These are phyloP conservation scores for Marsdenia floribunda DNA, from an alignment of 257 asterid species.

Conservation along the genomic window DNA sequence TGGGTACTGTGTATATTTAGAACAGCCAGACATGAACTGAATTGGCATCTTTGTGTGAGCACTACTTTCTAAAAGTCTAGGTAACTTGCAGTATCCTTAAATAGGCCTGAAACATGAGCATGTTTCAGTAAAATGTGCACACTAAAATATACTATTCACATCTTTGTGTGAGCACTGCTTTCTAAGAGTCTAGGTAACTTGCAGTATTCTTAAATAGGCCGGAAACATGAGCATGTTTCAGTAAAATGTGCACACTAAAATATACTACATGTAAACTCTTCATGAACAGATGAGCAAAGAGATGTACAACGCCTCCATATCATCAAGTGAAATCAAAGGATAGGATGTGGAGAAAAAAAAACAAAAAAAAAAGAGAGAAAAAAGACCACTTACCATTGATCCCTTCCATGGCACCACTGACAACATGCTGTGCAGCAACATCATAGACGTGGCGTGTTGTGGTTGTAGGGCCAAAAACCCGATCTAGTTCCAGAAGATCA, in stretches of 20 bases:
- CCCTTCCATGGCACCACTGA: constrained; percentile 96
- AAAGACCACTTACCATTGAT: constrained; percentile 57
- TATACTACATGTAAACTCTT: neutral
- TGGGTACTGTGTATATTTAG: neutral
- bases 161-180: neutral
- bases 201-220: neutral
- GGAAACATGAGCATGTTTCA: neutral
- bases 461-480: constrained; percentile 98
- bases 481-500: constrained; percentile 46
- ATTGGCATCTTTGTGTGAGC: neutral
- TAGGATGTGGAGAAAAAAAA: neutral
- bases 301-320: neutral
- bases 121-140: neutral
- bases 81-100: neutral
- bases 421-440: constrained; percentile 86
- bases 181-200: neutral
- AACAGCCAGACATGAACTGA: neutral
- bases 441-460: constrained; percentile 98
- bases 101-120: neutral
- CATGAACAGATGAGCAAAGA: neutral
- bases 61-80: neutral
- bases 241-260: neutral
- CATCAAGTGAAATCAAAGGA: neutral
- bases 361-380: too few species aligned
- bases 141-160: too few species aligned